Conservation (phyloP, 2,329 filamentous ascomycete genomes). For the Scolecobasidium constrictum region DNA sequence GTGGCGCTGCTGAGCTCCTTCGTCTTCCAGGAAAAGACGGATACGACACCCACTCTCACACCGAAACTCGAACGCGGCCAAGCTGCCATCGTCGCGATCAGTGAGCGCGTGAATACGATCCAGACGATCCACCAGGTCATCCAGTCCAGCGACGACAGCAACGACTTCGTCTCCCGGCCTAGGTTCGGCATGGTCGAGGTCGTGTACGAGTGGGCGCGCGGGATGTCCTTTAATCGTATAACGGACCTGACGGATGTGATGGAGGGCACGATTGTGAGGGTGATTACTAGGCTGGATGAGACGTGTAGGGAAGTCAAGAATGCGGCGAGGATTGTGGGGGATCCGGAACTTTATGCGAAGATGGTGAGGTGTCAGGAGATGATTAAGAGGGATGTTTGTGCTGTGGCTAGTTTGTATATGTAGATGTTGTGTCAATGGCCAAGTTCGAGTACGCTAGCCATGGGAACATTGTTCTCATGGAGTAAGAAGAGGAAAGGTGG, state of each 20-base stretch:
- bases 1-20: conserved; percentile 88
- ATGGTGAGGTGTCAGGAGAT: conserved; percentile 97
- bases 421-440: too few relatives aligned
- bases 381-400: conserved; percentile 93
- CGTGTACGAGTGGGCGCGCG: conserved; percentile 95
- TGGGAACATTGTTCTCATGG: too few relatives aligned
- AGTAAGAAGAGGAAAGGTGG: too few relatives aligned
- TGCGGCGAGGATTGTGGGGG: conserved; percentile 86
- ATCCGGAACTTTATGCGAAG: conserved; percentile 86
- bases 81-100: conserved; percentile 77
- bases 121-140: conserved; percentile 91
- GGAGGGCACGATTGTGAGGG: conserved; percentile 92
- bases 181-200: conserved; percentile 94
- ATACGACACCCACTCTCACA: conserved; percentile 68
- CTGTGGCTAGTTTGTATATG: conserved; percentile 78
- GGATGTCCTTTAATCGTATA: conserved; percentile 98
- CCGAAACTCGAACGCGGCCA: conserved; percentile 72
- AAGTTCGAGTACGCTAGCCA: too few relatives aligned
- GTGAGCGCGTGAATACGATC: conserved; percentile 82
- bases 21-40: conserved; percentile 96
- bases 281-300: conserved; percentile 89
- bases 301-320: conserved; percentile 97
- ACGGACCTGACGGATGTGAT: conserved; percentile 92
- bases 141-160: conserved; percentile 76
- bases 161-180: conserved; percentile 79